Base-by-base conservation (phyloP, 139 green algal genomes). In the Chlorella sp. region DNA sequence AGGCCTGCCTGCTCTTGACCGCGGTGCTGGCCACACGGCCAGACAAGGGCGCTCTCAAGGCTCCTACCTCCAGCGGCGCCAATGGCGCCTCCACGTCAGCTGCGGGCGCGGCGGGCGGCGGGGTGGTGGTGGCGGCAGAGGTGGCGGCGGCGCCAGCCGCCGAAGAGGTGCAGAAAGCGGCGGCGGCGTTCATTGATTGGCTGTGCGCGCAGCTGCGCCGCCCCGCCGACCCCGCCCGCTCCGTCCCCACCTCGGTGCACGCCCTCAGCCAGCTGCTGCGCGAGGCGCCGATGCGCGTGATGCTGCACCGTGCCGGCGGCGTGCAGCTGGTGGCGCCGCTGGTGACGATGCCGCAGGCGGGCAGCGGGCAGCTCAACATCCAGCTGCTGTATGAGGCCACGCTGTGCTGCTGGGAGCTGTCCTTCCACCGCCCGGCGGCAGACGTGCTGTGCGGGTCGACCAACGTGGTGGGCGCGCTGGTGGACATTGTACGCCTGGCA, bases 371-470 rank as follows among this genome's bases (percentile, higher is more conserved):
- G 86, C 76, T 90, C 66, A 95, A 95, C 93, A 94, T 94, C 73
- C 98, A 99, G 95, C 94, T 99, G 86, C 93, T 98, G 81, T 99
- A 99, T 91, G 97, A 99, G 93, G 94, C 95, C 0, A 95, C 93
- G 83, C 93, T 99, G 86, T 98, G 96, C 92, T 85, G 96, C 1
- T 99, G 98, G 98, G 94, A 98, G 92, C 94, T 99, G 61, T 97
- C 94, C 80, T 99, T 98, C 92, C 73, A 97, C 71, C 84, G 92
- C 64, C 76, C 94, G 2, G 96, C 94, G 0, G 90, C 93, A 16
- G 92, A 97, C 68, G 93, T 90, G 18, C 94, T 98, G 92, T 88
- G 85, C 34, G 57, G 37, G 30, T 30, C 78, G 48, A 81, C 92
- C 81, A 95, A 93, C 32, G 91, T 96, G 14, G 90, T 98, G 34